A percentile compares a stretch with the other conserved stretches of the same genome.
Conservation (phyloP, 208 protist species). For the Trypanosoma platydactyli region DNA sequence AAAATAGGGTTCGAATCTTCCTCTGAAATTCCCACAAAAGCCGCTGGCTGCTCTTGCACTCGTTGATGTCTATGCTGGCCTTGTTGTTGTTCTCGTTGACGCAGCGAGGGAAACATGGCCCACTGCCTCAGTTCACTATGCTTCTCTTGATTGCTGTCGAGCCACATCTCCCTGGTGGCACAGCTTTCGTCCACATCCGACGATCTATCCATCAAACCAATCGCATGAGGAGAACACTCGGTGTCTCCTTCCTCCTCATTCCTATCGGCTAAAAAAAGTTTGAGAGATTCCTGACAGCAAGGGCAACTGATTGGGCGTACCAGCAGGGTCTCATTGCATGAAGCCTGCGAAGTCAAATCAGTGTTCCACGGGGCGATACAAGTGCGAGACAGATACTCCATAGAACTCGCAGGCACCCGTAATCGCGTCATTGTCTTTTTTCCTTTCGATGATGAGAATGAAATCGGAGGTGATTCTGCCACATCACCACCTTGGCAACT, state of each 20-base stretch:
- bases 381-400: not conserved
- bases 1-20: not conserved
- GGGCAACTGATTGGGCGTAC: constrained; percentile 1
- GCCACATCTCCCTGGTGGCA: not conserved
- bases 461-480: no score
- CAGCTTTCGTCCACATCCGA: not conserved
- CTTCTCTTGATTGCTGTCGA: constrained; percentile 5
- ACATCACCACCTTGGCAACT: no score
- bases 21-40: not conserved
- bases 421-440: not conserved
- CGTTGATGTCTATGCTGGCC: constrained; percentile 6
- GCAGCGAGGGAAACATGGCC: not conserved
- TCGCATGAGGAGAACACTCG: not conserved
- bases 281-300: not conserved
- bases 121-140: not conserved
- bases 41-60: constrained; percentile 3
- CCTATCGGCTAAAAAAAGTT: not conserved
- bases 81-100: not conserved
- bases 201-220: not conserved
- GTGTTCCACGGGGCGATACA: not conserved
- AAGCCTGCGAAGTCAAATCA: not conserved
- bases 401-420: not conserved
- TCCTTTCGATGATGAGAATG: not conserved
- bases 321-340: not conserved
- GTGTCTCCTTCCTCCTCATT: constrained; percentile 6